Conservation (phyloP, 441 rosid species). For the Manihot esculenta region DNA sequence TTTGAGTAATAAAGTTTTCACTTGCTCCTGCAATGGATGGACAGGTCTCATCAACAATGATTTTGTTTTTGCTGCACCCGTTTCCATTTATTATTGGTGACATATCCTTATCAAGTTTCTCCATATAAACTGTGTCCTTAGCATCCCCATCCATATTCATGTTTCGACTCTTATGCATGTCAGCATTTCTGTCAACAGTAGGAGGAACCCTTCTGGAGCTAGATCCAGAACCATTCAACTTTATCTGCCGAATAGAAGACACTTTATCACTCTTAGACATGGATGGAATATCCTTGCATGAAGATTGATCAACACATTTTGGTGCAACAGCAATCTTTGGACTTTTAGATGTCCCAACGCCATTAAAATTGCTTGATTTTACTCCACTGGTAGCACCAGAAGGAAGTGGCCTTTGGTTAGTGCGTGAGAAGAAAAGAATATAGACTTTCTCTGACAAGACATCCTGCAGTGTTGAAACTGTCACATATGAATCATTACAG, state of each 20-base stretch:
- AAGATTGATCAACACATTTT: conserved; percentile 42
- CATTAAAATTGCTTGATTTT: conserved; percentile 47
- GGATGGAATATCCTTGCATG: conserved; percentile 36
- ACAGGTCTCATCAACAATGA: conserved; percentile 27
- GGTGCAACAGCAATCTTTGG: conserved; percentile 33
- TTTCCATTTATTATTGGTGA: conserved; percentile 32
- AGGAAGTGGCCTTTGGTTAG: conserved; percentile 58
- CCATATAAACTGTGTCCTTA: conserved; percentile 27
- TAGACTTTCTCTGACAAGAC: conserved; percentile 91
- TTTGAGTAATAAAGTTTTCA: conserved; percentile 31
- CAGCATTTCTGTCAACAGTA: conserved; percentile 45
- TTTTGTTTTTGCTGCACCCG: conserved; percentile 33
- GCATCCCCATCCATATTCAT: conserved; percentile 36
- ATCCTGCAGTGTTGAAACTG: conserved; percentile 68
- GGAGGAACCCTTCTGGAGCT: conserved; percentile 49
- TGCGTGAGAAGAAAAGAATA: conserved; percentile 82
- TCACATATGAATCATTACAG: conserved; percentile 79
- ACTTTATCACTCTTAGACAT: conserved; percentile 55
- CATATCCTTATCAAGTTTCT: conserved; percentile 41
- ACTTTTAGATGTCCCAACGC: conserved; percentile 45
- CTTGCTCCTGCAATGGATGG: conserved; percentile 27
- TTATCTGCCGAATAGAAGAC: conserved; percentile 46
- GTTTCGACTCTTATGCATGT: conserved; percentile 41
- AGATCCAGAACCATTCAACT: conserved; percentile 51
- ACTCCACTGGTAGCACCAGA: conserved; percentile 46